Evolutionary conservation across 2,329 filamentous ascomycete species (phyloP).

Genomic region (Grosmannia serpens): DNA sequence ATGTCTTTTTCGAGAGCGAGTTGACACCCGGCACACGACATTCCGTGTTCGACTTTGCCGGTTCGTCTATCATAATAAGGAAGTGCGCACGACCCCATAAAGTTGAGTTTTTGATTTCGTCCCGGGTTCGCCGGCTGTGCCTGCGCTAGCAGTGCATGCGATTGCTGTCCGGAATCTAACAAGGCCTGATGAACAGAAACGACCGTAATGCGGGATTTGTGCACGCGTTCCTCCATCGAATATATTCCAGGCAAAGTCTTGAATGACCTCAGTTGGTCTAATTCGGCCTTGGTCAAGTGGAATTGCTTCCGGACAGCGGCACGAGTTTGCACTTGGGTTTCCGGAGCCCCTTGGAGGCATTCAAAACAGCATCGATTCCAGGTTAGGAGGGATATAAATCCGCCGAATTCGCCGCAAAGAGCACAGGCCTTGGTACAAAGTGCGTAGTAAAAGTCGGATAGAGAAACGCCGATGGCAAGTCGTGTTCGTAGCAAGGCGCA

Average conservation of each 20-base stretch:
- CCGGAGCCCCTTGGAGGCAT: constrained; percentile 15
- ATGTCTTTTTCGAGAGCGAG: constrained; percentile 16
- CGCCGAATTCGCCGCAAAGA: constrained; percentile 16
- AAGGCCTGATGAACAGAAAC: constrained; percentile 7
- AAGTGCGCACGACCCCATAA: constrained; percentile 18
- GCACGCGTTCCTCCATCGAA: not conserved
- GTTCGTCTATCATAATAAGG: constrained; percentile 17
- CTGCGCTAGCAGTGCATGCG: too few species aligned
- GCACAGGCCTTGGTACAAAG: constrained; percentile 18
- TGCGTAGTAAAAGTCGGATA: constrained; percentile 14
- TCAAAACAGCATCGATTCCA: constrained; percentile 19
- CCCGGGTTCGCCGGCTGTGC: not conserved
- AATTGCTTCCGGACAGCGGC: constrained; percentile 12
- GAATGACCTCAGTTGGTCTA: constrained; percentile 15
- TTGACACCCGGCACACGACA: constrained; percentile 22
- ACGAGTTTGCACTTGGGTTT: constrained; percentile 14
- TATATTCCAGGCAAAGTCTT: constrained; percentile 19
- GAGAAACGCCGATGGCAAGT: constrained; percentile 14
- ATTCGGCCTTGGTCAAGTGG: constrained; percentile 12
- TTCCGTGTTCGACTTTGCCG: constrained; percentile 17
- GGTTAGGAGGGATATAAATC: constrained; percentile 16
- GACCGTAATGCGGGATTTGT: not conserved
- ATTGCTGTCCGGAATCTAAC: not conserved
- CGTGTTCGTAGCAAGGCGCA: constrained; percentile 19
- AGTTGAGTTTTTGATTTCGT: constrained; percentile 15